Percentiles rank a stretch among this genome's conserved stretches.
Evolutionary conservation across 176 grass and related monocot species (phyloP).

Genomic region (Oropetium thomaeum): DNA sequence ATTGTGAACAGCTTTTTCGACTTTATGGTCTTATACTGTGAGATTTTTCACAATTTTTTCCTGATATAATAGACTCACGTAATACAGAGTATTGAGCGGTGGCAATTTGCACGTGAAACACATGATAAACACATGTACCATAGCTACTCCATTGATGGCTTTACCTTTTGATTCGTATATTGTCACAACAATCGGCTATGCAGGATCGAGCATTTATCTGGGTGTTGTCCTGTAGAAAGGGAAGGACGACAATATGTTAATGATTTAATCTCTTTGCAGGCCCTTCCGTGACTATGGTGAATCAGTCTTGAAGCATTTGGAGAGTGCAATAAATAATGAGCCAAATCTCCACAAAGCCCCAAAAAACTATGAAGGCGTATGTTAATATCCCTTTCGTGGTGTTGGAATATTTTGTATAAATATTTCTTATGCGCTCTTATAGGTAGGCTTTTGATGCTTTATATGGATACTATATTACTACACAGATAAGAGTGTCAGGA

Average conservation of each 20-base stretch:
- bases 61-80: background rate
- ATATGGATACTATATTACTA: constrained; percentile 1
- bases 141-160: background rate
- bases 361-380: constrained; percentile 84
- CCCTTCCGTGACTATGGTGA: constrained; percentile 93
- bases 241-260: background rate
- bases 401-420: background rate
- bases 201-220: background rate
- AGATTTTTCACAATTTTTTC: background rate
- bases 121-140: background rate
- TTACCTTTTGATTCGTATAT: background rate
- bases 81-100: background rate
- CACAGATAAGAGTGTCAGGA: constrained; percentile 88
- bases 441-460: constrained; percentile 1
- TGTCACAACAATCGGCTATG: background rate
- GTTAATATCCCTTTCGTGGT: constrained; percentile 19
- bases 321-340: constrained; percentile 50
- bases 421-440: background rate
- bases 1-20: background rate
- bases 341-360: constrained; percentile 52
- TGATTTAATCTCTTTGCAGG: constrained; percentile 41
- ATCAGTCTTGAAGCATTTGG: constrained; percentile 81
- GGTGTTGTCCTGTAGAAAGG: background rate
- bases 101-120: background rate
- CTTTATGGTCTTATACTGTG: background rate